phyloP scores from a whole-genome alignment of 176 grass and related monocot genomes.

The Triticum urartu region DNA sequence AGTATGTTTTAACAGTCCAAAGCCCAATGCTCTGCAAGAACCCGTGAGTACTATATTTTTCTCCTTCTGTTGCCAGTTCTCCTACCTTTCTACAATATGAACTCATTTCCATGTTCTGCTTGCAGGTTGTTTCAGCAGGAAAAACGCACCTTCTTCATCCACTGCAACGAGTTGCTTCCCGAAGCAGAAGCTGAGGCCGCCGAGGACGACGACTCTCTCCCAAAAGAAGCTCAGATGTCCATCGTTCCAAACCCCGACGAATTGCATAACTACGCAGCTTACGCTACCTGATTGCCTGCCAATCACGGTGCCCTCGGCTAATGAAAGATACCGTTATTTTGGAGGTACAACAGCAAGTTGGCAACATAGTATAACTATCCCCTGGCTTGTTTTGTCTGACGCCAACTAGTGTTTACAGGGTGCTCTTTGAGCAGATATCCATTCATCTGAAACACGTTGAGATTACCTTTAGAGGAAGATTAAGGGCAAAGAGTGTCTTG shows the following conservation, averaged over 20 bases:
- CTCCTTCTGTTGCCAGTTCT: background rate
- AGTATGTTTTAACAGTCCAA: conserved; percentile 78
- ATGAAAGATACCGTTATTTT: background rate
- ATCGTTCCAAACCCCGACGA: conserved; percentile 48
- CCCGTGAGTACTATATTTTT: conserved; percentile 52
- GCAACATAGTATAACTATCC: background rate
- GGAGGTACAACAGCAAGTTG: background rate
- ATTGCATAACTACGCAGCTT: conserved; percentile 36
- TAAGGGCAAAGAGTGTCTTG: background rate
- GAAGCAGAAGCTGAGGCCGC: conserved; percentile 35
- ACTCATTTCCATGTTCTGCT: background rate
- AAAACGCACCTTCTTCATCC: conserved; percentile 62
- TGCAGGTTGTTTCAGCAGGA: conserved; percentile 87
- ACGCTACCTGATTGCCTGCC: conserved; percentile 33
- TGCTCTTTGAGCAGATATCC: background rate
- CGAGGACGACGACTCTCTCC: conserved; percentile 35
- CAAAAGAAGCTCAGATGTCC: conserved; percentile 45
- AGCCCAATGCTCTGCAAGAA: conserved; percentile 92
- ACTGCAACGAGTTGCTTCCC: conserved; percentile 59
- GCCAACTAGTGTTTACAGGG: background rate
- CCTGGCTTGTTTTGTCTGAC: background rate
- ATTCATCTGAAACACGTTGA: conserved; percentile 9
- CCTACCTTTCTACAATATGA: background rate
- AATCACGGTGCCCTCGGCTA: background rate
- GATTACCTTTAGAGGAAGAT: background rate